Conservation (phyloP, 495 filamentous ascomycete species). For the Neurospora sp. region DNA sequence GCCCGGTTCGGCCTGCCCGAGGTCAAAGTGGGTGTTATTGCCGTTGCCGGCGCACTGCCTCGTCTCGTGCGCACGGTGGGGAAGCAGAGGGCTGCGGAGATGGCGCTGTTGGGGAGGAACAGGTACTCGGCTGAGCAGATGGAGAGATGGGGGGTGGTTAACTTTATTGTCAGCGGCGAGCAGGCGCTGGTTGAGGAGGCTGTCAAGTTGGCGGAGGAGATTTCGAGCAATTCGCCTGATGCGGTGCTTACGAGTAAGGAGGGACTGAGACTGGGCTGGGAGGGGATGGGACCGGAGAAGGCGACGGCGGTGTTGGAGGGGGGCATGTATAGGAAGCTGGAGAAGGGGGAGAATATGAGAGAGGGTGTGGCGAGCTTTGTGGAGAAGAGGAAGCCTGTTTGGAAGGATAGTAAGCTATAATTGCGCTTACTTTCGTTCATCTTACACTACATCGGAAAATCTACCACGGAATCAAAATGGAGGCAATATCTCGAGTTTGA, state of each 20-base stretch:
- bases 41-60: slow-evolving; percentile 64
- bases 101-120: slow-evolving; percentile 60
- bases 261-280: slow-evolving; percentile 54
- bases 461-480: neutral
- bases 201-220: slow-evolving; percentile 40
- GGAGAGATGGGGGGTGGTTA: slow-evolving; percentile 62
- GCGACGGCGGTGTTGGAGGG: slow-evolving; percentile 47
- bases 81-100: slow-evolving; percentile 59
- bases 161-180: slow-evolving; percentile 49
- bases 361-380: slow-evolving; percentile 75
- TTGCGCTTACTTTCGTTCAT: neutral
- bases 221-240: slow-evolving; percentile 61
- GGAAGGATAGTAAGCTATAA: slow-evolving; percentile 66
- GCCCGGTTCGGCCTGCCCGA: slow-evolving; percentile 65
- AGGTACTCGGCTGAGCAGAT: slow-evolving; percentile 51
- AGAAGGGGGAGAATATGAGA: slow-evolving; percentile 60
- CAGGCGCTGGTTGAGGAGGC: slow-evolving; percentile 42
- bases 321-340: slow-evolving; percentile 49
- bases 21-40: slow-evolving; percentile 59
- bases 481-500: neutral
- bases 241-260: slow-evolving; percentile 58
- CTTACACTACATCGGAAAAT: too few relatives aligned
- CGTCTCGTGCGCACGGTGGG: slow-evolving; percentile 61
- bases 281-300: slow-evolving; percentile 53
- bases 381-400: slow-evolving; percentile 62